Base-by-base conservation (phyloP, 441 rosid species). In the Adansonia madagascariensis region DNA sequence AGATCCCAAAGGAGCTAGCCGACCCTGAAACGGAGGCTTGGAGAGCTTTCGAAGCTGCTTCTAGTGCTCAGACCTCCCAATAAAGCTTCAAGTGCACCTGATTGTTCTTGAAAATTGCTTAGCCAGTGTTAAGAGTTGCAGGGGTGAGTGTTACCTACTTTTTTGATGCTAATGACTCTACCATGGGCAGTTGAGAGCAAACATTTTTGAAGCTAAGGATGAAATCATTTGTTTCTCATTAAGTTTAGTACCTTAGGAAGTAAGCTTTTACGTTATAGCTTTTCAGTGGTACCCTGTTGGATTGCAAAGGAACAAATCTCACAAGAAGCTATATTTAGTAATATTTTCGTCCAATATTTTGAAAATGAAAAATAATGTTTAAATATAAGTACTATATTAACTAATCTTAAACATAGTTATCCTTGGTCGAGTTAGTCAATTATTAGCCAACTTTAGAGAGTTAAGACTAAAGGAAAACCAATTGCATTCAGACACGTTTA, bases 1-100 rank as follows among this genome's bases (percentile, higher is more conserved):
- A 95, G 98, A 90, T 69, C 72, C 95, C 99, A n/a, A 78, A 81
- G 47, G 97, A 93, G 78, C 82, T 92, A 69, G 86, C 98, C 74
- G 99, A 91, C 24, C 77, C 85, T 6, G 87, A 81, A 82, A 84
- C 94, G 1, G 98, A 93, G 75, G 97, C 92, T 22, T 82, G 80
- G 82, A 79, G 82, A 79, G 84, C 86, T 74, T 81, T 95, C 63
- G 95, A 88, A 82, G 86, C 77, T 62, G 93, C 92, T 10, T 74
- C 79, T 12, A 59, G 53, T 64, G 80, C 84, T 27, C 60, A 77
- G 35, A 77, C 27, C 56, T 43, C 67, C 47, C 53, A 44, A 9
- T 55, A 12, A 68, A 41, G n/a, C 24, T 68, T 14, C 47, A 3
- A 35, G 67, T 63, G 15, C 2, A 43, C 27, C 10, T n/a, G 49